A percentile compares a stretch with the other conserved stretches of the same genome.
Conservation (phyloP, 2,329 filamentous ascomycete species). For the Endoconidiophora polonica region DNA sequence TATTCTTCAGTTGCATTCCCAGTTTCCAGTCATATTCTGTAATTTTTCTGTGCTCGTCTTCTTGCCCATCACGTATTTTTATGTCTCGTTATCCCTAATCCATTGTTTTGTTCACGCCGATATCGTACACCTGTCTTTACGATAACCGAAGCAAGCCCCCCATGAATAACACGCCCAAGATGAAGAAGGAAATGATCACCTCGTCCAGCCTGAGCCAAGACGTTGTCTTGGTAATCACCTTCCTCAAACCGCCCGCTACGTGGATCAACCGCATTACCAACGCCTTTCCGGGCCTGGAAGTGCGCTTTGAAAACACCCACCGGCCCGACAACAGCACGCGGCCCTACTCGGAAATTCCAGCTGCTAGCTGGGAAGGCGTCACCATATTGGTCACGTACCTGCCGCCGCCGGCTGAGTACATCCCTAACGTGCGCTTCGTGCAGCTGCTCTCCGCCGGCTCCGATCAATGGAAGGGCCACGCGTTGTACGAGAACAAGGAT, state of each 20-base stretch:
- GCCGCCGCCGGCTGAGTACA: slow-evolving; percentile 27
- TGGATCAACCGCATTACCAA: slow-evolving; percentile 23
- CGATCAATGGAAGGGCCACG: slow-evolving; percentile 29
- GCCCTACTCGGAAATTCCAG: slow-evolving; percentile 16
- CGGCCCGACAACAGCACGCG: slow-evolving; percentile 19
- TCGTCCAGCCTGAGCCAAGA: slow-evolving; percentile 18
- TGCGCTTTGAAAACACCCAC: slow-evolving; percentile 18
- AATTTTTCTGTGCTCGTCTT: too few relatives aligned
- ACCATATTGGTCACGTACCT: slow-evolving; percentile 31
- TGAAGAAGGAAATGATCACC: too few relatives aligned
- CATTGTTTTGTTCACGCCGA: too few relatives aligned
- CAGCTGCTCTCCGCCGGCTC: slow-evolving; percentile 39
- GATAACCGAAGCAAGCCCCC: too few relatives aligned
- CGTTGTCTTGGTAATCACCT: slow-evolving; percentile 28
- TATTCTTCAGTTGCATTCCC: too few relatives aligned
- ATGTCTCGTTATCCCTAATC: too few relatives aligned
- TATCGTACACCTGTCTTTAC: too few relatives aligned
- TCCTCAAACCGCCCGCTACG: slow-evolving; percentile 18
- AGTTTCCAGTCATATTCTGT: too few relatives aligned
- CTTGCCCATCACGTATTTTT: too few relatives aligned
- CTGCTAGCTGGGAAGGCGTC: slow-evolving; percentile 29
- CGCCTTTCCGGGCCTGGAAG: slow-evolving; percentile 28
- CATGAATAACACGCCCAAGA: too few relatives aligned
- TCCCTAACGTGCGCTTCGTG: slow-evolving; percentile 33
- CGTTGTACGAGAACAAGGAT: slow-evolving; percentile 33